These are phyloP conservation scores for Tolypocladium amazonense DNA, from an alignment of 2,329 filamentous ascomycete species.

Conservation along the genomic window DNA sequence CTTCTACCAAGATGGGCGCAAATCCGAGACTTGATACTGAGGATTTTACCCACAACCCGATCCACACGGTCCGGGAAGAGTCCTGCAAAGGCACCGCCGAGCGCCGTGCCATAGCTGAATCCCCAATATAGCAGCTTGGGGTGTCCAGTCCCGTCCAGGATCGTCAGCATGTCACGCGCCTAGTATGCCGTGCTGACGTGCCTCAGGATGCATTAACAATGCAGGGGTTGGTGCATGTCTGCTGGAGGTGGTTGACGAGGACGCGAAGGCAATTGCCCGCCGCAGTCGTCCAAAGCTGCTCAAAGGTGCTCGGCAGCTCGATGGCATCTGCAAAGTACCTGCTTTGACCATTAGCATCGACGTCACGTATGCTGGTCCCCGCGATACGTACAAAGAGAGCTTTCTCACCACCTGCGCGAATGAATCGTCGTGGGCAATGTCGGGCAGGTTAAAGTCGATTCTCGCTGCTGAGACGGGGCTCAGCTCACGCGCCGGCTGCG, in stretches of 20 bases:
- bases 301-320: constrained; percentile 57
- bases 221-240: constrained; percentile 54
- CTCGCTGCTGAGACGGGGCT: constrained; percentile 24
- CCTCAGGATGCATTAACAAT: constrained; percentile 50
- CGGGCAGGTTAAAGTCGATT: constrained; percentile 34
- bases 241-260: constrained; percentile 54
- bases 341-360: background rate
- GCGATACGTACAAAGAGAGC: constrained; percentile 43
- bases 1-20: too few species aligned
- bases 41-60: constrained; percentile 30
- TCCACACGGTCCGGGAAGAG: constrained; percentile 41
- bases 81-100: constrained; percentile 40
- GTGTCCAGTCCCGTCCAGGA: constrained; percentile 29
- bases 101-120: constrained; percentile 42
- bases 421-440: constrained; percentile 45
- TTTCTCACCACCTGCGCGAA: constrained; percentile 60
- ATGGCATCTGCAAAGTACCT: constrained; percentile 56
- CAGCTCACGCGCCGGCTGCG: constrained; percentile 19
- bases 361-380: background rate
- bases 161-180: constrained; percentile 37
- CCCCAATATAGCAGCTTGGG: constrained; percentile 40
- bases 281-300: constrained; percentile 59
- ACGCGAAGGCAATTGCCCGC: constrained; percentile 46
- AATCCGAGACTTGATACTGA: too few species aligned
- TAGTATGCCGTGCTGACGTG: constrained; percentile 33